Evolutionary conservation across 352 stramenopile genomes (phyloP), one percentile per base, ranked within the genome.

Genomic region (Phytophthora ohioensis): DNA sequence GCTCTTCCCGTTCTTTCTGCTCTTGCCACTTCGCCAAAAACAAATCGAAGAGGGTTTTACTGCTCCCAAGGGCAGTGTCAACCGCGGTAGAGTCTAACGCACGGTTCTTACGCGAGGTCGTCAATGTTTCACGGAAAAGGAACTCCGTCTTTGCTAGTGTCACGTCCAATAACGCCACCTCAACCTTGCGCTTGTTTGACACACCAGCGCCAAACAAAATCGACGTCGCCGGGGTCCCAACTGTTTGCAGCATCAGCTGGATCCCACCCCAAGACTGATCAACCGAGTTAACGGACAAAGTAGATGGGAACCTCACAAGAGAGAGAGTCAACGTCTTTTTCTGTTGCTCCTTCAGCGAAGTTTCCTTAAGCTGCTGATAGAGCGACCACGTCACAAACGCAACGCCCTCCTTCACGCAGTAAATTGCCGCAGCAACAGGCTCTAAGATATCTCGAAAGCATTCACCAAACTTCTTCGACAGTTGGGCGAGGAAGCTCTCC

Each of bases 21-120:
- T 95, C 84, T 57, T 94, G 84, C 87, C 87, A 97, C 58, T 97
- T 91, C 2, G 78, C 73, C 47, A 97, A 66, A 67, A 96, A 98
- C 36, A 90, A 56, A 59, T 94, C 83, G 48, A 97, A 95, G 3
- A 97, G 81, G 1, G 85, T 77, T 39, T 91, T 87, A 49, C 82
- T 92, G 41, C 71, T 91, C 12, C 67, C 71, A 34, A 96, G 76
- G 17, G 81, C 79, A 49, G 67, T 81, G 8, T 82, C 68, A 3
- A 87, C 57, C 13, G 73, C 66, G 0, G 57, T 32, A 1, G 59
- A 72, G 60, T 63, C 58, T 10, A 80, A 38, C 27, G 49, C 39
- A 31, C 70, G 53, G 34, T 79, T 71, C 8, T 45, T 30, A 36
- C 75, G 57, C 59, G 71, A 65, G 30, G 53, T 64, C 30, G 67